phyloP scores from a whole-genome alignment of 495 filamentous ascomycete species.

The Aspergillus cristatus region DNA sequence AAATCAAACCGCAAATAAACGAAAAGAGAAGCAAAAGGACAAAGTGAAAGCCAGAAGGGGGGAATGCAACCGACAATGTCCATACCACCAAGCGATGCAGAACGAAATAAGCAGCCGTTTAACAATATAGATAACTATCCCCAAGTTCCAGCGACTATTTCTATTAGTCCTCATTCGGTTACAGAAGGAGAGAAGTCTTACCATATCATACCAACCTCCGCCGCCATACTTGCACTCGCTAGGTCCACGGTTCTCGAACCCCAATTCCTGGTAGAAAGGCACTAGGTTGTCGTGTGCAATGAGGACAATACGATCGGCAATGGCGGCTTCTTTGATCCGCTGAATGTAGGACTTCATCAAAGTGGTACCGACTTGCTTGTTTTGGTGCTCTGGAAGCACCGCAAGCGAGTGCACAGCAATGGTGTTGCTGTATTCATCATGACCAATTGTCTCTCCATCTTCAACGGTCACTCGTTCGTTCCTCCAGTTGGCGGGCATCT shows the following conservation, averaged over 20 bases:
- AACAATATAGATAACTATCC: too few species aligned
- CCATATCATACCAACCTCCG: conserved; percentile 67
- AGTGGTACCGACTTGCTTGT: conserved; percentile 63
- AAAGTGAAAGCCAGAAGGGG: conserved; percentile 4
- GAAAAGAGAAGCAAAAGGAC: conserved; percentile 10
- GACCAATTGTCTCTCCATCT: conserved; percentile 38
- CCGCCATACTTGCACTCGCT: conserved; percentile 64
- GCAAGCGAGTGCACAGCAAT: conserved; percentile 76
- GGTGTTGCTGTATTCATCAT: conserved; percentile 64
- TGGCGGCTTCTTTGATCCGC: conserved; percentile 52
- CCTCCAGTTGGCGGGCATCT: conserved; percentile 56
- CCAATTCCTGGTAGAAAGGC: conserved; percentile 66
- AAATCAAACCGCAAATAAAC: conserved; percentile 13
- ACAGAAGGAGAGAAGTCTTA: conserved; percentile 11
- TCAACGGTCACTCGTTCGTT: conserved; percentile 27
- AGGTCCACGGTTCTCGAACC: conserved; percentile 58
- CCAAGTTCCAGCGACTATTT: conserved; percentile 25
- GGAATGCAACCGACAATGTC: conserved; percentile 8
- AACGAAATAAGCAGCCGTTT: conserved; percentile 4
- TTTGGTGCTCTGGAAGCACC: conserved; percentile 66
- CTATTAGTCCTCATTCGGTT: background rate
- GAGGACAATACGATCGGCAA: conserved; percentile 65
- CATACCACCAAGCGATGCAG: conserved; percentile 18
- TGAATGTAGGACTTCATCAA: conserved; percentile 70
- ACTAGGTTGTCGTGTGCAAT: conserved; percentile 68